Base-by-base conservation (phyloP, 257 asterid species). In the Anisodus tanguticus region DNA sequence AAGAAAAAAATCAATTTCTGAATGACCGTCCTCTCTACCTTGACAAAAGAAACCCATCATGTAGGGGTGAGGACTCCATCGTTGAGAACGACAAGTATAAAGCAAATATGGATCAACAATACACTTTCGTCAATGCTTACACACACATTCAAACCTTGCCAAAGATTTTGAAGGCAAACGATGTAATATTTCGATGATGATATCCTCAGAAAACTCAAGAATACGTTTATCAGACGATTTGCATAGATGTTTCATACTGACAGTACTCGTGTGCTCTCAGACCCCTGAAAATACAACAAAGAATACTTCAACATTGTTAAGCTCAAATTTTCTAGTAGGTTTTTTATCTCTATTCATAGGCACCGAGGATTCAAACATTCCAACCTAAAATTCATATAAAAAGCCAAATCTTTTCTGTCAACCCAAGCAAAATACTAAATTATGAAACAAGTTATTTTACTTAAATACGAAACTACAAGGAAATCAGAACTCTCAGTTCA, bases 61-160 rank as follows among this genome's bases (percentile, higher is more conserved):
- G 15, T n/a, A 4, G 3, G 37, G 57, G 4, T 37, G 51, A 17
- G 37, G 79, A 4, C 2, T 43, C 79, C 37, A 16, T 43, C 16
- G 16, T 70, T 16, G 79, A 70, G 79, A 70, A 70, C 37, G 37
- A 43, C 57, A 70, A 70, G 55, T 43, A 69, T 69, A 43, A 17
- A 9, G 37, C 1, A 43, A 8, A 17, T 37, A 43, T 4, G 17
- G 79, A 43, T 70, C 79, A 17, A 15, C 79, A 70, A 70, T 70
- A 6, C 2, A 43, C 79, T 43, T 70, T 4, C 8, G 15, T 55
- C 79, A 70, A 17, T 70, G 37, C 79, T 70, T 70, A 70, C 78
- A 70, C 22, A 41, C 78, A 16, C 16, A 17, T 41, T 16, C 9
- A 70, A 69, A 70, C 17, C 79, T 17, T 70, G 16, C 15, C 1